A percentile compares a stretch with the other conserved stretches of the same genome.
Conservation (phyloP, 176 grass and related monocot genomes). For the Musa acuminata region DNA sequence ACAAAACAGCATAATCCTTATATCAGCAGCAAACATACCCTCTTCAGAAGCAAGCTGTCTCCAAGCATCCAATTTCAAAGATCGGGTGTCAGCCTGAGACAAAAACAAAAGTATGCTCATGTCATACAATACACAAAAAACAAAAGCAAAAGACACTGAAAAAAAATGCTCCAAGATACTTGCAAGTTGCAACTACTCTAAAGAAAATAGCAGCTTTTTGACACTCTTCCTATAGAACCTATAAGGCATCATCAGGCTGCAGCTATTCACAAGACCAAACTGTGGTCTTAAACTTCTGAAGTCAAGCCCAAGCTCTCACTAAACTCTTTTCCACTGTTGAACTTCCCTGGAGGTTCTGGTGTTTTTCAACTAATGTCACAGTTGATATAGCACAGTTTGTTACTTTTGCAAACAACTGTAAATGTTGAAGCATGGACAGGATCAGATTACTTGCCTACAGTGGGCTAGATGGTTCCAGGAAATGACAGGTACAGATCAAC, state of each 20-base stretch:
- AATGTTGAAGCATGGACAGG: not conserved
- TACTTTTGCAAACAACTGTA: not conserved
- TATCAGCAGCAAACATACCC: conserved; percentile 30
- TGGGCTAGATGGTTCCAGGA: not conserved
- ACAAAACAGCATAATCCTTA: not conserved
- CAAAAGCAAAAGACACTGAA: not conserved
- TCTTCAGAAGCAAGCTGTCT: conserved; percentile 93
- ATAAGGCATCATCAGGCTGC: not conserved
- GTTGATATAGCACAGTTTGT: not conserved
- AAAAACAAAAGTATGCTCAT: conserved; percentile 1
- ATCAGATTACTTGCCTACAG: not conserved
- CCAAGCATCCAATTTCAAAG: conserved; percentile 85
- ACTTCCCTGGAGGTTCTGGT: too few relatives aligned
- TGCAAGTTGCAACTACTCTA: too few relatives aligned
- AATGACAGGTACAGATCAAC: not conserved
- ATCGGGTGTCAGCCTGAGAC: conserved; percentile 55
- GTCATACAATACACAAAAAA: not conserved
- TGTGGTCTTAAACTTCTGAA: not conserved
- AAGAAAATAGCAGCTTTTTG: not conserved
- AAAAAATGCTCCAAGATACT: not conserved
- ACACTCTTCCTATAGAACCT: not conserved
- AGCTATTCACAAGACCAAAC: not conserved
- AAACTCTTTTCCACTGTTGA: too few relatives aligned
- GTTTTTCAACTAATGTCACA: too few relatives aligned
- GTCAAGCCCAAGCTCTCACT: too few relatives aligned